A percentile compares a stretch with the other conserved stretches of the same genome.
Conservation (phyloP, 1,139 yeast species). For the Saccharomyces hybrid region DNA sequence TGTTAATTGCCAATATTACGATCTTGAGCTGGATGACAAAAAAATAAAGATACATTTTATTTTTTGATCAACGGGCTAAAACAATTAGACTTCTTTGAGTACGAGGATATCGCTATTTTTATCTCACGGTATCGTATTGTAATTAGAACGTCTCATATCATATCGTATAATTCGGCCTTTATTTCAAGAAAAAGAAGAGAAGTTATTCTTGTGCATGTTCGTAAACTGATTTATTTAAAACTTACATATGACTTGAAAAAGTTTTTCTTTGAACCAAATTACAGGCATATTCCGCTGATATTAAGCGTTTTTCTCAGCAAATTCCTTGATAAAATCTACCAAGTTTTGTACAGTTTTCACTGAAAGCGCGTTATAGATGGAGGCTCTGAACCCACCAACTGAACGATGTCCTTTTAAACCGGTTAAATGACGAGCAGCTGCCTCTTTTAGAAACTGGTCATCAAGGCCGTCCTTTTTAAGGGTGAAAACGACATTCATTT, state of each 20-base stretch:
- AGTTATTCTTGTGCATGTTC: neutral
- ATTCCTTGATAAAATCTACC: slow-evolving; percentile 51
- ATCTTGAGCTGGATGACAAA: slow-evolving; percentile 41
- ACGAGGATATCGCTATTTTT: slow-evolving; percentile 54
- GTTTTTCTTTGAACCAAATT: neutral
- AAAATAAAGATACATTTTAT: slow-evolving; percentile 2
- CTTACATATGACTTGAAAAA: neutral
- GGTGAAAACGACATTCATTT: slow-evolving; percentile 91
- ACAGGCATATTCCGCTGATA: neutral
- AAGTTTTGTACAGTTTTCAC: slow-evolving; percentile 55
- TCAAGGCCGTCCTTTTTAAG: slow-evolving; percentile 56
- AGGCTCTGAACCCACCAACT: slow-evolving; percentile 94
- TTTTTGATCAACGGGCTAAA: slow-evolving; percentile 48
- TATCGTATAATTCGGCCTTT: neutral
- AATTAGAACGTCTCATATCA: slow-evolving; percentile 60
- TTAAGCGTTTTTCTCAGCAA: slow-evolving; percentile 40
- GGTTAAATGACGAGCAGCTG: slow-evolving; percentile 47
- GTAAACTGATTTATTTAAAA: neutral
- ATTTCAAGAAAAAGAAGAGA: neutral
- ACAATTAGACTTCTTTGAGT: slow-evolving; percentile 57
- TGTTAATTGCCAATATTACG: slow-evolving; percentile 14
- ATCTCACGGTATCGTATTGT: slow-evolving; percentile 55
- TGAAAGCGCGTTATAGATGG: slow-evolving; percentile 80
- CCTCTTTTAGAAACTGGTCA: slow-evolving; percentile 55
- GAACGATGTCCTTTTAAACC: slow-evolving; percentile 96